phyloP scores from a whole-genome alignment of 768 basidiomycete genomes.

The Suillus alpinus region DNA sequence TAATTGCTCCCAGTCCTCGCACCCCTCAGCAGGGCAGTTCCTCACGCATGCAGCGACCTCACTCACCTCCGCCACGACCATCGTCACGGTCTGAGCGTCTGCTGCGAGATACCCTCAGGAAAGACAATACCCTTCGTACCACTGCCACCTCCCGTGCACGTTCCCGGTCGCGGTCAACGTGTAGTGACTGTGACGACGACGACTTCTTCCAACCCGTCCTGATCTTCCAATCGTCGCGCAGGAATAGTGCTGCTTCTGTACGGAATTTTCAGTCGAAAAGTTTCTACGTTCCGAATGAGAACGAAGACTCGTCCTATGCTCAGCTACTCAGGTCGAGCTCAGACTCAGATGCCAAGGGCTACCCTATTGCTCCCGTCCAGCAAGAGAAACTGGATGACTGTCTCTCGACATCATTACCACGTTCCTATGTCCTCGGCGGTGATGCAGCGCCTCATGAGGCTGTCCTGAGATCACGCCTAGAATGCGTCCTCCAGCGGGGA shows the following conservation, averaged over 20 bases:
- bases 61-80: constrained; percentile 33
- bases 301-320: constrained; percentile 23
- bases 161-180: constrained; percentile 22
- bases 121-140: constrained; percentile 40
- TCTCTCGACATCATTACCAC: constrained; percentile 15
- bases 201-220: constrained; percentile 29
- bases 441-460: constrained; percentile 49
- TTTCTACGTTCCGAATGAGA: constrained; percentile 35
- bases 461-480: constrained; percentile 50
- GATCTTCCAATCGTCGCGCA: constrained; percentile 20
- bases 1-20: constrained; percentile 16
- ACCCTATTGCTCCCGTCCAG: constrained; percentile 10
- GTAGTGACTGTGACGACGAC: constrained; percentile 25
- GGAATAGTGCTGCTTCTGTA: constrained; percentile 19
- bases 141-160: constrained; percentile 16
- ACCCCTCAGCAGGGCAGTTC: constrained; percentile 11
- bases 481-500: constrained; percentile 44
- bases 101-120: constrained; percentile 55
- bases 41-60: constrained; percentile 4
- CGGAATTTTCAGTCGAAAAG: constrained; percentile 8
- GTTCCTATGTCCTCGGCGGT: constrained; percentile 11
- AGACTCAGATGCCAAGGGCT: constrained; percentile 16
- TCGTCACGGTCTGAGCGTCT: constrained; percentile 54
- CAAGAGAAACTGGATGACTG: constrained; percentile 21
- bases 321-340: constrained; percentile 26